A percentile compares a stretch with the other conserved stretches of the same genome.
Evolutionary conservation across 225 moss, liverwort and hornwort genomes (phyloP).

Genomic region (Polytrichum formosum): DNA sequence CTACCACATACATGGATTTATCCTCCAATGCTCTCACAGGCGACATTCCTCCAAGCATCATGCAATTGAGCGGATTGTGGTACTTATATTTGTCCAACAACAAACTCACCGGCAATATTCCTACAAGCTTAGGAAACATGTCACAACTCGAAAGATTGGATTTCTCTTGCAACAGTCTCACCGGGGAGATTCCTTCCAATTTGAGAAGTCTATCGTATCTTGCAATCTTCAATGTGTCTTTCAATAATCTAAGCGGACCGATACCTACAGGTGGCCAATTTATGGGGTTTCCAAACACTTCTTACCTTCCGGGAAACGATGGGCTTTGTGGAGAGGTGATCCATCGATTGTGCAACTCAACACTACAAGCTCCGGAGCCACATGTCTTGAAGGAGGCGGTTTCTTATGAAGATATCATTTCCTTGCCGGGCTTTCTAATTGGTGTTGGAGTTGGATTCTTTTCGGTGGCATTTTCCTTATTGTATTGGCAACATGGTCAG

Average conservation of each 20-base stretch:
- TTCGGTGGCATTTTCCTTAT: not conserved
- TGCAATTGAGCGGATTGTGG: not conserved
- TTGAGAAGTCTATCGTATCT: not conserved
- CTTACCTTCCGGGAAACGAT: slow-evolving; percentile 5
- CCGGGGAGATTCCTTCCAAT: not conserved
- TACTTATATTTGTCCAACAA: not conserved
- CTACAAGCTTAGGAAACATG: not conserved
- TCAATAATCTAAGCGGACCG: slow-evolving; percentile 1
- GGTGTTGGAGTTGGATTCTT: not conserved
- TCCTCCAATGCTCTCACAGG: not conserved
- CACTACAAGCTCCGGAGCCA: not conserved
- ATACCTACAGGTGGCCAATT: not conserved
- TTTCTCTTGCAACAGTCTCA: not conserved
- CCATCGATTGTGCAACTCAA: not conserved
- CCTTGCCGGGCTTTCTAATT: not conserved
- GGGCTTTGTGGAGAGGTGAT: slow-evolving; percentile 7
- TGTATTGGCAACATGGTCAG: no score
- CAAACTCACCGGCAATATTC: slow-evolving; percentile 2
- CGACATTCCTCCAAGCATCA: not conserved
- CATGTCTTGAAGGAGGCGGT: not conserved
- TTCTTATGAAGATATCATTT: not conserved
- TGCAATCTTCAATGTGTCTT: slow-evolving; percentile 4
- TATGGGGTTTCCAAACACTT: accelerated
- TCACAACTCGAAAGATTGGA: not conserved
- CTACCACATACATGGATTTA: slow-evolving; percentile 4